These are phyloP conservation scores for Zygotorulaspora florentina DNA, from an alignment of 805 yeast genomes.

Conservation along the genomic window DNA sequence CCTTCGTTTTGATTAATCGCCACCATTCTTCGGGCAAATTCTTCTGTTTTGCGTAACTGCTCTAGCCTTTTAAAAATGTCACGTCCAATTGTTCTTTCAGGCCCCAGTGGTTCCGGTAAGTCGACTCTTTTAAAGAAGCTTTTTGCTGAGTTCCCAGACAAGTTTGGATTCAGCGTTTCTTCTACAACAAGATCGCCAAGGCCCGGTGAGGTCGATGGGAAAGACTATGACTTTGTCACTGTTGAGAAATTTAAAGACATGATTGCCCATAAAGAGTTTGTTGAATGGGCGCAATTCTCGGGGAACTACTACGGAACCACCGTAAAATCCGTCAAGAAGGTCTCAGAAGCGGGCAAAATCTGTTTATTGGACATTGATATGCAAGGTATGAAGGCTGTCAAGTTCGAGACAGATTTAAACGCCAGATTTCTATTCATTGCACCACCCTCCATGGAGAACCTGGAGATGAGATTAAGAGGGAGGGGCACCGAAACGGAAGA, in stretches of 20 bases:
- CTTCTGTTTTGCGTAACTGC: background rate
- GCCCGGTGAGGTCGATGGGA: constrained; percentile 84
- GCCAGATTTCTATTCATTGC: constrained; percentile 85
- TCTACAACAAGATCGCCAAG: constrained; percentile 86
- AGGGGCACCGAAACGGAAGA: constrained; percentile 96
- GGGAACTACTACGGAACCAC: constrained; percentile 98
- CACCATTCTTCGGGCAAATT: background rate
- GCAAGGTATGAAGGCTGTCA: constrained; percentile 97
- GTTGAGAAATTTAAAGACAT: constrained; percentile 75
- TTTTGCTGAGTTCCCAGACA: constrained; percentile 83
- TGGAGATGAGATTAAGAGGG: constrained; percentile 68
- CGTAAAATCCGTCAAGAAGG: constrained; percentile 70
- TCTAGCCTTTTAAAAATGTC: constrained; percentile 20
- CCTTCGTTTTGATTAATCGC: background rate
- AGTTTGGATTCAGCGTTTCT: constrained; percentile 91
- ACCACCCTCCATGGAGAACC: constrained; percentile 85
- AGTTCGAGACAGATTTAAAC: constrained; percentile 63
- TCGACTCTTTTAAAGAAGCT: constrained; percentile 87
- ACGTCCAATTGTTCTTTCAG: constrained; percentile 92
- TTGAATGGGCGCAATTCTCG: constrained; percentile 97
- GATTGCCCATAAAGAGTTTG: constrained; percentile 71
- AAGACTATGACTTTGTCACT: constrained; percentile 81
- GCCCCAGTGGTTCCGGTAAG: constrained; percentile 96
- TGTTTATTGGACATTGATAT: constrained; percentile 96
- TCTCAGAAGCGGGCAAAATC: constrained; percentile 53